Evolutionary conservation across 2,329 filamentous ascomycete species (phyloP), one percentile per base, ranked within the genome.

Genomic region (Microthyrium microscopicum): DNA sequence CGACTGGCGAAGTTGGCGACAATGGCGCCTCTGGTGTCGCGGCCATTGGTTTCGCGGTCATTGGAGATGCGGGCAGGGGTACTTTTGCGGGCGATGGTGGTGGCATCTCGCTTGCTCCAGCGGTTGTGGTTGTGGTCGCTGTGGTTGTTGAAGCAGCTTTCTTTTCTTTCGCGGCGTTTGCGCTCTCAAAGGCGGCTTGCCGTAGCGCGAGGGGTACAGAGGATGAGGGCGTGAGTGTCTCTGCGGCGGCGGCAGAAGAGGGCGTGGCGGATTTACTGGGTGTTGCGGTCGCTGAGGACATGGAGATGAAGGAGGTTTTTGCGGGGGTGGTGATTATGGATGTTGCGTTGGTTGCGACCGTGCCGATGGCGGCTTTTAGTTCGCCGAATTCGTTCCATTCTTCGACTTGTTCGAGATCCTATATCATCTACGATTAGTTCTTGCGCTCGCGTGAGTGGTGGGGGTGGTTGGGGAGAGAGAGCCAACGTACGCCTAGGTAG

Each of bases 311-410:
- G 5, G 29, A 15, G 22, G 16, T 29, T 34, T 38, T 34, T n/a
- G 41, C 45, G n/a, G 51, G 49, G 31, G 55, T 52, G 7, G 46
- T 48, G 13, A 50, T 47, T 6, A 42, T 43, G 7, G 43, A 35
- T 2, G 41, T 38, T 12, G 28, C 24, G 22, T 22, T 33, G n/a
- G 30, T 37, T 19, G 28, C 21, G 41, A 35, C 58, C 61, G 52
- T 56, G 27, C 64, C 64, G 46, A 95, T 73, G 46, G 87, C 78
- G 56, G 87, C 73, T 55, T 84, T 83, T 40, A 98, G 70, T 58
- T 95, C 87, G 56, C 84, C 84, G 56, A 91, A 94, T 55, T 98
- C 89, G 61, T 98, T 98, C 89, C 87, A 95, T 53, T 98, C 89
- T 58, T 98, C 89, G 41, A 95, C 73, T 56, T 95, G 77, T 42